A percentile compares a stretch with the other conserved stretches of the same genome.
phyloP scores from a whole-genome alignment of 768 basidiomycete species.

The Suillus brevipes region DNA sequence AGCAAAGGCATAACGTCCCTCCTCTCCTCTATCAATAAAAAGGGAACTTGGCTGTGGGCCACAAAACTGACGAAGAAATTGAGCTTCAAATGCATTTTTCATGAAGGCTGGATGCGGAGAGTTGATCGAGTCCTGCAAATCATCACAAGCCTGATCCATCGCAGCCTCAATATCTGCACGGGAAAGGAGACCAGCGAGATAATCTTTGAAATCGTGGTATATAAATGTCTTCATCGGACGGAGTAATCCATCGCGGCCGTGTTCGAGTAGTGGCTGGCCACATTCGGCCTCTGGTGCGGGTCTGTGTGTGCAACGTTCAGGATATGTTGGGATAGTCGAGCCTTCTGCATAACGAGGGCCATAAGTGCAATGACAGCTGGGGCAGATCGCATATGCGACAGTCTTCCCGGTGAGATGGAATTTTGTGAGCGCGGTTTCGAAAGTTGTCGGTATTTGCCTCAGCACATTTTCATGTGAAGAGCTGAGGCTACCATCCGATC shows the following conservation, averaged over 20 bases:
- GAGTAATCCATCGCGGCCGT: not conserved
- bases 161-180: constrained; percentile 6
- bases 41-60: constrained; percentile 18
- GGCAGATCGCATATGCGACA: constrained; percentile 1
- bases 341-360: not conserved
- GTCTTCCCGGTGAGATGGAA: not conserved
- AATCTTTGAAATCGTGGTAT: not conserved
- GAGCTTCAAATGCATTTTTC: constrained; percentile 26
- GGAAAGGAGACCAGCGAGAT: not conserved
- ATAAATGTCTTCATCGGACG: not conserved
- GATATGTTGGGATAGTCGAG: not conserved
- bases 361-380: constrained; percentile 8
- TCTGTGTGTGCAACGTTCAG: not conserved
- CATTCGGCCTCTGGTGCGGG: constrained; percentile 5
- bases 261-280: no score
- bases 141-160: not conserved
- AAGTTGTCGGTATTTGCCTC: not conserved
- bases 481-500: not conserved
- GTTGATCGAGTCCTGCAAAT: no score
- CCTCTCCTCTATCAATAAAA: constrained; percentile 8
- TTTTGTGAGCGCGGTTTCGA: constrained; percentile 3
- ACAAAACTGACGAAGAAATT: constrained; percentile 29
- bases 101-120: constrained; percentile 2
- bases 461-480: not conserved
- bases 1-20: constrained; percentile 11